Conservation (phyloP, 108 stramenopile genomes). For the Hondaea fermentalgiana region DNA sequence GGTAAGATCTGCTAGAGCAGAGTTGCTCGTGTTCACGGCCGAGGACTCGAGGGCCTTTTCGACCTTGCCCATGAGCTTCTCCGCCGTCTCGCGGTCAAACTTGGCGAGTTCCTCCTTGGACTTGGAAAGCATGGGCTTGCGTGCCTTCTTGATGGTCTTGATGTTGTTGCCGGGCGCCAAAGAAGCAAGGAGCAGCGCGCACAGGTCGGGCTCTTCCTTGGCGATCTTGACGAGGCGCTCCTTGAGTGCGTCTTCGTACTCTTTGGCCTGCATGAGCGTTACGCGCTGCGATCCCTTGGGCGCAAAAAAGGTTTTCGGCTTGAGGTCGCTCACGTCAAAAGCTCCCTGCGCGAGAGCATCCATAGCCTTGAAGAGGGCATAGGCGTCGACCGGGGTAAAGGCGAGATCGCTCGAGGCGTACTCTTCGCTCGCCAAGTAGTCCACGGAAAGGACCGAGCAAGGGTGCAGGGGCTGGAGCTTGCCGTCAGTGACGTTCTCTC, state of each 20-base stretch:
- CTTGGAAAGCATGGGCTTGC: slow-evolving; percentile 60
- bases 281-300: slow-evolving; percentile 73
- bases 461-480: slow-evolving; percentile 75
- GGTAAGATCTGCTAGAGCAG: background rate
- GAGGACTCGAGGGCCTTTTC: background rate
- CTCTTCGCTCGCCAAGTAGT: slow-evolving; percentile 49
- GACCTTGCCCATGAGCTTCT: slow-evolving; percentile 54
- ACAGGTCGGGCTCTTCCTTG: slow-evolving; percentile 65
- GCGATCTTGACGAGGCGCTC: slow-evolving; percentile 65
- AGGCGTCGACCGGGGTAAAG: slow-evolving; percentile 91
- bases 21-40: background rate
- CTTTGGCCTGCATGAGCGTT: slow-evolving; percentile 85
- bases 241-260: slow-evolving; percentile 87
- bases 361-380: slow-evolving; percentile 36
- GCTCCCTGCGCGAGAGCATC: slow-evolving; percentile 22
- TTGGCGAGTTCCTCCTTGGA: slow-evolving; percentile 72
- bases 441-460: slow-evolving; percentile 81
- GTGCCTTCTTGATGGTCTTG: slow-evolving; percentile 41
- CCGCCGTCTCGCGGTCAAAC: slow-evolving; percentile 44
- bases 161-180: slow-evolving; percentile 57
- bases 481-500: slow-evolving; percentile 7
- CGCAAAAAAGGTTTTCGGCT: slow-evolving; percentile 87
- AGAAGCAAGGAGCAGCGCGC: background rate
- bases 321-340: slow-evolving; percentile 67
- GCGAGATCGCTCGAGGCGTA: slow-evolving; percentile 66